Evolutionary conservation across 2,329 filamentous ascomycete species (phyloP), one percentile per base, ranked within the genome.

Genomic region (Alternaria conjuncta): DNA sequence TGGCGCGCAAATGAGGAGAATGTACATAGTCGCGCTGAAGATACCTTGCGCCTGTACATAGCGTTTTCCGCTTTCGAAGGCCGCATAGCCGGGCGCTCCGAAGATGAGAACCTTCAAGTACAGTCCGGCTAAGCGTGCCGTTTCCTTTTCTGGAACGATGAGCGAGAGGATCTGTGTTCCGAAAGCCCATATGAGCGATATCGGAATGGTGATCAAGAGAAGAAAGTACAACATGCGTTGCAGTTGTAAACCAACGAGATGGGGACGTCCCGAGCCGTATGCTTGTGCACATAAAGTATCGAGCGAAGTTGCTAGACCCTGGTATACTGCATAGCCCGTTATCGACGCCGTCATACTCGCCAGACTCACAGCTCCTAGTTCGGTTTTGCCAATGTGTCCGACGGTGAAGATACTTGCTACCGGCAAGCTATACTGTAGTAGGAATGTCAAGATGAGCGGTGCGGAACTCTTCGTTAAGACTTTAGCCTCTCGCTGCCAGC

Each of bases 251-350:
- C 92, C 95, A 62, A 98, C 95, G 6, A 98, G 87, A 70, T 94
- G 92, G 76, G 92, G 96, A 77, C 91, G 92, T 0, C 95, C 95
- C 1, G 92, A 96, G 3, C 96, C 95, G 76, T 96, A 98, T 0
- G 96, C 95, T 80, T 98, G 95, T 0, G 95, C 89, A 78, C 95
- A 97, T 3, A 98, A 88, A 0, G 95, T 98, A 80, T 98, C 95
- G 41, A 98, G 84, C 67, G 91, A 93, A 5, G 95, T 98, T 1
- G 94, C 91, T 13, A 98, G 85, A n/a, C 94, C 83, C 69, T 84
- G 82, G 55, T 83, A 84, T 13, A 84, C 80, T 2, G 82, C 79
- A 62, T 83, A 84, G 1, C 83, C 83, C 4, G 83, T 84, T 26
- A 84, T 84, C 49, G 80, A 82, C 0, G 83, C 83, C 2, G 82